Evolutionary conservation across 176 grass and related monocot species (phyloP).

Genomic region (Paspalum vaginatum): DNA sequence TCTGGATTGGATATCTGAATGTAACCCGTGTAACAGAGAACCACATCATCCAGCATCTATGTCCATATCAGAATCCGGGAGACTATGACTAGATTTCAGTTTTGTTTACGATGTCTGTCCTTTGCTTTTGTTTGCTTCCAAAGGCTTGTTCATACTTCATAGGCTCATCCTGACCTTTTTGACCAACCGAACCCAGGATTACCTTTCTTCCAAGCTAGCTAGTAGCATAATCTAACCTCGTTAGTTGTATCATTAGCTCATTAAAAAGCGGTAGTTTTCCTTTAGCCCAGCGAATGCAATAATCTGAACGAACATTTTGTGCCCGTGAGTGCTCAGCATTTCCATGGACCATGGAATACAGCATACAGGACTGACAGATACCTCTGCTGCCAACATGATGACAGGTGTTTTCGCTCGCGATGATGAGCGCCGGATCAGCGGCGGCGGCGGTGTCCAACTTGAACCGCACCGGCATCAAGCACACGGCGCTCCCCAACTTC

Average conservation of each 20-base stretch:
- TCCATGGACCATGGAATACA: neutral
- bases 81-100: neutral
- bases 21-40: neutral
- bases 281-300: neutral
- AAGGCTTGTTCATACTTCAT: neutral
- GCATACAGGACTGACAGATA: neutral
- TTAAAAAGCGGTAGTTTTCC: constrained; percentile 3
- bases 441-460: constrained; percentile 68
- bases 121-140: constrained; percentile 27
- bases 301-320: neutral
- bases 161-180: neutral
- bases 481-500: constrained; percentile 70
- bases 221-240: constrained; percentile 24
- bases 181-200: neutral
- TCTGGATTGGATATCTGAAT: neutral
- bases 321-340: neutral
- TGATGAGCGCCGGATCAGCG: constrained; percentile 74
- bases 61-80: neutral
- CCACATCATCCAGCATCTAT: neutral
- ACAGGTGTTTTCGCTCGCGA: constrained; percentile 77
- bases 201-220: neutral
- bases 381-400: constrained; percentile 12
- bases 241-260: neutral
- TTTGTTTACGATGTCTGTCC: constrained; percentile 24
- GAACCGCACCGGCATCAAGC: constrained; percentile 73